Evolutionary conservation across 1,284 basidiomycete genomes (phyloP).

Genomic region (Rhodotorula sp.): DNA sequence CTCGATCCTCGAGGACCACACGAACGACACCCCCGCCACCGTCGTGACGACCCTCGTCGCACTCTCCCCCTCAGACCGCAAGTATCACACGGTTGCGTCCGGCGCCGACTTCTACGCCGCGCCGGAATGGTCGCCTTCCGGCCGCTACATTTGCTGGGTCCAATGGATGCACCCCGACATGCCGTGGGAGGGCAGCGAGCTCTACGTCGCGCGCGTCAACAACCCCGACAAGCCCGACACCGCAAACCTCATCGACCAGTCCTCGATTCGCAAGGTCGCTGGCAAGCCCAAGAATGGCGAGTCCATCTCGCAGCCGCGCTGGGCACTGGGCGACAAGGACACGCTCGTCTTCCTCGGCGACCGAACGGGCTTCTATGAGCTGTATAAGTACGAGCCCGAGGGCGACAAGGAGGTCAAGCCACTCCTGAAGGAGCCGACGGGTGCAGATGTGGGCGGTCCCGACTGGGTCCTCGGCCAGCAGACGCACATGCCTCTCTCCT

Average conservation of each 20-base stretch:
- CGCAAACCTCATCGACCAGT: slow-evolving; percentile 8
- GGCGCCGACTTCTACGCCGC: slow-evolving; percentile 67
- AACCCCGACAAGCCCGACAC: slow-evolving; percentile 12
- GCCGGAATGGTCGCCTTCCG: slow-evolving; percentile 67
- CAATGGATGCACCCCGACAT: slow-evolving; percentile 72
- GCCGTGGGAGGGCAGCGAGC: slow-evolving; percentile 67
- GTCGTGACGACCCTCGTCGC: slow-evolving; percentile 62
- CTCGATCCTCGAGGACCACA: slow-evolving; percentile 67
- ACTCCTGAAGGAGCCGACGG: slow-evolving; percentile 55
- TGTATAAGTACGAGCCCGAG: slow-evolving; percentile 58
- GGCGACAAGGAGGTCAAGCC: slow-evolving; percentile 44
- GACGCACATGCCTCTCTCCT: slow-evolving; percentile 58
- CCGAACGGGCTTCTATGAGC: slow-evolving; percentile 67
- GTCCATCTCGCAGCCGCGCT: slow-evolving; percentile 52
- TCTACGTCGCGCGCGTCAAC: slow-evolving; percentile 54
- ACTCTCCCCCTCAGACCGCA: slow-evolving; percentile 52
- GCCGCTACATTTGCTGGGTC: slow-evolving; percentile 61
- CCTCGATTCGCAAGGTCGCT: slow-evolving; percentile 25
- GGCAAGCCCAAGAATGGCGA: slow-evolving; percentile 36
- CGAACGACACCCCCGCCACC: slow-evolving; percentile 58
- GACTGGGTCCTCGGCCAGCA: slow-evolving; percentile 60
- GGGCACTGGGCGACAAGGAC: slow-evolving; percentile 54
- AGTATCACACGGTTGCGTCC: slow-evolving; percentile 49
- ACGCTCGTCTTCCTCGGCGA: slow-evolving; percentile 68
- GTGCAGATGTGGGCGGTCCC: slow-evolving; percentile 56